Evolutionary conservation across 106 monocot species (phyloP).

Genomic region (Allium cepa): DNA sequence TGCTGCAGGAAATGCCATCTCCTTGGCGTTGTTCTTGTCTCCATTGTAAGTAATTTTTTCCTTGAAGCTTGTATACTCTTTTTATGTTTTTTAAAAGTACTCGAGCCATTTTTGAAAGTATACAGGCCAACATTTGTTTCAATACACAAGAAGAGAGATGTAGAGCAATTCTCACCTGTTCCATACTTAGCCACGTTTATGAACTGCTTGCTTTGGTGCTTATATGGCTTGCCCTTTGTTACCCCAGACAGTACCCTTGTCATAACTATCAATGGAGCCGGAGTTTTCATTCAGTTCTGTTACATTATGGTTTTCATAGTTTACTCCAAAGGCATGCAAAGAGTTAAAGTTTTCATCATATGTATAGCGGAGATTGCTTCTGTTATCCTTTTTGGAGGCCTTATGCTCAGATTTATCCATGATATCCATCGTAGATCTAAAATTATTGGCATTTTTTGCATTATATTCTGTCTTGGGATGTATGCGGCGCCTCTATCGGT

Average conservation of each 20-base stretch:
- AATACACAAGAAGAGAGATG: slow-evolving; percentile 7
- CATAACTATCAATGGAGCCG: slow-evolving; percentile 8
- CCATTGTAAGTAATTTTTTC: slow-evolving; percentile 6
- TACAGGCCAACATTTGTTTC: slow-evolving; percentile 4
- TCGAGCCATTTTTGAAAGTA: no score
- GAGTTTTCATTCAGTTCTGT: slow-evolving; percentile 4
- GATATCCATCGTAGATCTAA: not conserved
- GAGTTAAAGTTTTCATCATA: not conserved
- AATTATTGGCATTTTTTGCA: slow-evolving; percentile 6
- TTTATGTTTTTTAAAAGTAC: not conserved
- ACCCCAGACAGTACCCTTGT: slow-evolving; percentile 6
- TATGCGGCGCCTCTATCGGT: slow-evolving; percentile 7
- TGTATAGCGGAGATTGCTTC: not conserved
- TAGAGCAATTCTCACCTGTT: slow-evolving; percentile 9
- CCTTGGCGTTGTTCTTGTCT: slow-evolving; percentile 7
- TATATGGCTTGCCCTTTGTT: slow-evolving; percentile 15
- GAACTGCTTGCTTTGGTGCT: slow-evolving; percentile 11
- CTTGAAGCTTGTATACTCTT: no score
- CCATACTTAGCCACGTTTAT: slow-evolving; percentile 10
- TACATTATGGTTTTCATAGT: slow-evolving; percentile 5
- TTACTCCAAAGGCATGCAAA: not conserved
- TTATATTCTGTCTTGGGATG: slow-evolving; percentile 14
- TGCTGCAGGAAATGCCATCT: slow-evolving; percentile 7
- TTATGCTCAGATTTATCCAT: slow-evolving; percentile 4
- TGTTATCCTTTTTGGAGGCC: not conserved